Base-by-base conservation (phyloP, 1,139 yeast genomes). In the Citeromyces hawaiiensis region DNA sequence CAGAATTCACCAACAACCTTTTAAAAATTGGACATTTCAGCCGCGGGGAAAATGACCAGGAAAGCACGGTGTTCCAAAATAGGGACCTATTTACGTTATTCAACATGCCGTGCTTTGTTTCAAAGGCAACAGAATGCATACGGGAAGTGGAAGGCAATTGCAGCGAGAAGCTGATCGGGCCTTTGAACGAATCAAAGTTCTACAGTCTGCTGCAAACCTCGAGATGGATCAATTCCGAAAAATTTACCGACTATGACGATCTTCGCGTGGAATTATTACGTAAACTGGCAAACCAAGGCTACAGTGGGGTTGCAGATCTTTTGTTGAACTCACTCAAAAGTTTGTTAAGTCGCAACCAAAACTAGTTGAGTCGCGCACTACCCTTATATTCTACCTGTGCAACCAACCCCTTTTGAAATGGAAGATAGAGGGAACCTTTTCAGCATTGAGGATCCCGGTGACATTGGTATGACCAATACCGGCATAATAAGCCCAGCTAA, bases 91-190 rank as follows among this genome's bases (percentile, higher is more conserved):
- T 77, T 33, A 67, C 73, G 37, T 42, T 81, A 0, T 68, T 75
- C 43, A 69, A 73, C 40, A 62, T 73, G 19, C 79, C 86, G 0
- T 62, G 76, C 2, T 70, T 76, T 55, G 60, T 73, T 1, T 66
- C 61, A 18, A 49, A 68, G 3, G 60, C 71, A 11, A 64, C 75
- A 0, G 60, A 61, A 15, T 55, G 66, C 2, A 48, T 77, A 10
- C 59, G 77, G 58, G 49, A 53, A 2, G 45, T 74, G 9, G 83
- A 77, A 45, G 47, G 51, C 2, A 42, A 39, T 3, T 47, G 46
- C 14, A 47, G 52, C 15, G 49, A 47, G 3, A 53, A 76, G 29
- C 68, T 69, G 40, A 64, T 64, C 9, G 76, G 76, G 0, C 76
- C 76, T 0, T 50, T 70, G 8, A 60, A 66, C 21, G 50, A 49